Evolutionary conservation across 768 basidiomycete species (phyloP), one percentile per base, ranked within the genome.

Genomic region (Suillus hirtellus): DNA sequence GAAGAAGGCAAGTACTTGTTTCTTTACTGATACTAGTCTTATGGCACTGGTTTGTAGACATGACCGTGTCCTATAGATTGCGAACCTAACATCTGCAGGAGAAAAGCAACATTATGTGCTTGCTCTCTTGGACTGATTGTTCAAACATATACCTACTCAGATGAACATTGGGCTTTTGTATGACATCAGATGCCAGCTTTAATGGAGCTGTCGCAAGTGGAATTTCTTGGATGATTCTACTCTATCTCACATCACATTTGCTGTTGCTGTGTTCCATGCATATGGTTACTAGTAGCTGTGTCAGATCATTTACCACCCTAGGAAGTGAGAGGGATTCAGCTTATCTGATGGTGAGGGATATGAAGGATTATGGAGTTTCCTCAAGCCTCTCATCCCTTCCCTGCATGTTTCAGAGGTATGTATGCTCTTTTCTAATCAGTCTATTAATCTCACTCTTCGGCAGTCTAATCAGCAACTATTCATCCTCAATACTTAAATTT

Each of bases 231-330:
- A 47, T 8, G 8, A 62, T 42, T 19, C n/a, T 27, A 42, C 7
- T 53, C 67, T 68, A 38, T 70, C 71, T 24, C 50, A 64, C 24
- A 64, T 78, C 12, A 7, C 50, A 1, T 76, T 74, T 50, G 70
- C 68, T 2, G 73, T 75, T 2, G 73, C 74, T 6, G 76, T 72
- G 0, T 76, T 79, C 72, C 77, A 79, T 65, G 76, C 74, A 0
- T 77, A 70, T 59, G 74, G 71, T 1, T 75, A 77, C 47, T 67
- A 76, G 43, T 77, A 75, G 75, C 49, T 68, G 3, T 77, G 76
- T 61, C 76, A 77, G 52, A 61, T 81, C 1, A 50, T 71, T 0
- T 79, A 77, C 61, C 77, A 77, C 60, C 80, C 79, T 4, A 65
- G 76, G 11, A 60, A 78, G n/a, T 27, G 63, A 3, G 43, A 63